Conservation (phyloP, 2,329 filamentous ascomycete genomes). For the Cordyceps tenuipes region DNA sequence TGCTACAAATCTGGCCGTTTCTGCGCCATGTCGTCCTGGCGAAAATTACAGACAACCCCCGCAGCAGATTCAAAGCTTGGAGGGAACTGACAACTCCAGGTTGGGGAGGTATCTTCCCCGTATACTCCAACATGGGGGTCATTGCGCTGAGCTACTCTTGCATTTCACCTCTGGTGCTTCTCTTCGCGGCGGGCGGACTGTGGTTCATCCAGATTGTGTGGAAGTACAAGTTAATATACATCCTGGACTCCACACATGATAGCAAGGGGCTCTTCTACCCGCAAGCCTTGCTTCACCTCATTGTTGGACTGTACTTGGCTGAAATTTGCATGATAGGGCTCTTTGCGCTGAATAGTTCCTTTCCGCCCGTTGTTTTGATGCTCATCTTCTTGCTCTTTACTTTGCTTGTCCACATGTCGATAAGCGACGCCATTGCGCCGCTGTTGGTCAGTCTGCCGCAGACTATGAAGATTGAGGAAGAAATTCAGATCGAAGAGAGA, state of each 20-base stretch:
- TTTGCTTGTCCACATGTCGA: constrained; percentile 63
- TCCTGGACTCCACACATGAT: constrained; percentile 73
- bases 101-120: constrained; percentile 76
- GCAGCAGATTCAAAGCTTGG: constrained; percentile 74
- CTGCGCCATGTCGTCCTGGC: constrained; percentile 50
- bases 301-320: constrained; percentile 74
- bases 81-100: constrained; percentile 61
- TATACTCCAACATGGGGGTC: constrained; percentile 73
- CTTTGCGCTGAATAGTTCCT: constrained; percentile 60
- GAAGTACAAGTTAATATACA: constrained; percentile 84
- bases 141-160: constrained; percentile 79
- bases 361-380: constrained; percentile 68
- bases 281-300: constrained; percentile 77
- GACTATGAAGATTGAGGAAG: constrained; percentile 52
- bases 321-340: constrained; percentile 79
- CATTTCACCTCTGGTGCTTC: constrained; percentile 77
- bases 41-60: constrained; percentile 67
- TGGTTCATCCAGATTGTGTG: constrained; percentile 79
- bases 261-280: constrained; percentile 84
- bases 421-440: constrained; percentile 66
- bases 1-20: constrained; percentile 66
- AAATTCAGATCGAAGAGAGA: constrained; percentile 35
- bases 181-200: constrained; percentile 73
- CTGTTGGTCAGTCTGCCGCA: constrained; percentile 73
- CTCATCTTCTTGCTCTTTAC: constrained; percentile 68